These are phyloP conservation scores for Prunus salicina DNA, from an alignment of 306 rosid species.

Conservation along the genomic window DNA sequence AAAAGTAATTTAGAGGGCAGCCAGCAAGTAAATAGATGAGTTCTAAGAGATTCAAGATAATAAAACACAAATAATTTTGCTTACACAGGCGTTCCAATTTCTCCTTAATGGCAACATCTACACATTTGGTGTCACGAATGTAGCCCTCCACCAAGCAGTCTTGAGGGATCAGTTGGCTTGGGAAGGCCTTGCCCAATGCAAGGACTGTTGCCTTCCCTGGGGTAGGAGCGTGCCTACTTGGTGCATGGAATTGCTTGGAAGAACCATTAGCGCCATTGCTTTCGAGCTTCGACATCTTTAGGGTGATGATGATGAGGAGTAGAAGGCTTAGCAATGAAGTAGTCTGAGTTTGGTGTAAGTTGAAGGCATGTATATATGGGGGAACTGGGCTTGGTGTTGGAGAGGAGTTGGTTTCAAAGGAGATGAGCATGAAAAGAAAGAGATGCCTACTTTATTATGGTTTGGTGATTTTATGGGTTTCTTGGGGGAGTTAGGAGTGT, in stretches of 20 bases:
- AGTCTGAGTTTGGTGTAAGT: conserved; percentile 19
- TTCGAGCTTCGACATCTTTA: conserved; percentile 52
- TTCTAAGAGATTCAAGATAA: background rate
- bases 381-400: conserved; percentile 36
- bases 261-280: conserved; percentile 29
- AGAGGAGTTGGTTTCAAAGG: conserved; percentile 57
- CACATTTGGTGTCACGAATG: conserved; percentile 85
- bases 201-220: conserved; percentile 79
- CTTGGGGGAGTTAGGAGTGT: conserved; percentile 43
- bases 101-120: conserved; percentile 64
- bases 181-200: conserved; percentile 90
- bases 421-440: conserved; percentile 48
- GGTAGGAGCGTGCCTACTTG: conserved; percentile 45
- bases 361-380: conserved; percentile 36
- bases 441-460: conserved; percentile 31
- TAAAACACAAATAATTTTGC: conserved; percentile 18
- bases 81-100: conserved; percentile 89
- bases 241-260: conserved; percentile 14
- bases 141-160: conserved; percentile 94
- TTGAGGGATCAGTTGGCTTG: conserved; percentile 84
- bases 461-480: conserved; percentile 36
- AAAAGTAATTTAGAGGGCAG: background rate
- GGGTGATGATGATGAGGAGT: background rate
- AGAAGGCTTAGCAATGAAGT: background rate
- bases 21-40: background rate